Conservation (phyloP, 345 rosid species). For the Turnera subulata region DNA sequence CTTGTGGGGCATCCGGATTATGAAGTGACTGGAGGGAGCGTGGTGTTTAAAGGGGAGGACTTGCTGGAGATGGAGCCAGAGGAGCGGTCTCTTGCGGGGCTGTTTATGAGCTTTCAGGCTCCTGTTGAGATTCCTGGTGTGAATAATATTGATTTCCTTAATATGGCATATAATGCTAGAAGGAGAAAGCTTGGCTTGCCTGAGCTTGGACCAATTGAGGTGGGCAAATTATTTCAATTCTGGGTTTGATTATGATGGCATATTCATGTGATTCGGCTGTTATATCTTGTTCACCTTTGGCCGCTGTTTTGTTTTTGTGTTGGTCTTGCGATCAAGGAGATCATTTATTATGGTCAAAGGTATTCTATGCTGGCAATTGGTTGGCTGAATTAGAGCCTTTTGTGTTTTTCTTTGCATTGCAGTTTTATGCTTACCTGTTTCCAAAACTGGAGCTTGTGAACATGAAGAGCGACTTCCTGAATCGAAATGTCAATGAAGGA, state of each 20-base stretch:
- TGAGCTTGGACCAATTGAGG: conserved; percentile 92
- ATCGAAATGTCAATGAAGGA: conserved; percentile 98
- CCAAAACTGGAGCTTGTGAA: conserved; percentile 82
- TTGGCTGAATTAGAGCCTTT: conserved; percentile 8
- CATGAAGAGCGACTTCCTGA: conserved; percentile 86
- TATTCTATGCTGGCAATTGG: background rate
- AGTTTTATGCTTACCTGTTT: conserved; percentile 71
- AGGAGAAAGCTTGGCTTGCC: conserved; percentile 67
- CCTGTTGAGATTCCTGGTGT: conserved; percentile 96
- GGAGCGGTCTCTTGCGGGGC: conserved; percentile 91
- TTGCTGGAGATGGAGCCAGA: conserved; percentile 94
- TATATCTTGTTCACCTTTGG: no score
- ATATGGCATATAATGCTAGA: conserved; percentile 94
- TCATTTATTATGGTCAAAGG: background rate
- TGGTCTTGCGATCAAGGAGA: background rate
- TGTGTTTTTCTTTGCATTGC: conserved; percentile 31
- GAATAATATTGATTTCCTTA: conserved; percentile 80
- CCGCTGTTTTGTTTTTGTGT: no score
- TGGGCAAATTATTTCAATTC: conserved; percentile 3
- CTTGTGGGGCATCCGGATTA: conserved; percentile 96
- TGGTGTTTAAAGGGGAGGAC: conserved; percentile 69
- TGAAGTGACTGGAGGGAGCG: conserved; percentile 86
- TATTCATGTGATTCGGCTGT: no score
- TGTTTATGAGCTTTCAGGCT: conserved; percentile 91
- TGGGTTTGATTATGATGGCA: no score